A percentile compares a stretch with the other conserved stretches of the same genome.
Conservation (phyloP, 306 rosid species). For the Datisca glomerata region DNA sequence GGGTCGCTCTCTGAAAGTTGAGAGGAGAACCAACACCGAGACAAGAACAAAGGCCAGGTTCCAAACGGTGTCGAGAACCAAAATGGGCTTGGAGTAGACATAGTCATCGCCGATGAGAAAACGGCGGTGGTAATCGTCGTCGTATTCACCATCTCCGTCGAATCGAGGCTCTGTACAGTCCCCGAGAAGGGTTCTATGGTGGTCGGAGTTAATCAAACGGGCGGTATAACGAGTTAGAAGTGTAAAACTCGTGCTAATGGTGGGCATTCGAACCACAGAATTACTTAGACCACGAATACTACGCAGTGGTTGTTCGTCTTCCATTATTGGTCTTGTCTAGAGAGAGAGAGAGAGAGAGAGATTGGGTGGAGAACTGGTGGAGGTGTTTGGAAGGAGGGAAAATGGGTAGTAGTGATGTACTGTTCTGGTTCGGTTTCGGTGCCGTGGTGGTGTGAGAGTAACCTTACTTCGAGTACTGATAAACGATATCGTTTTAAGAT, state of each 20-base stretch:
- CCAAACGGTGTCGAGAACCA: constrained; percentile 62
- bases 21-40: constrained; percentile 45
- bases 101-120: constrained; percentile 5
- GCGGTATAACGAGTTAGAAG: constrained; percentile 36
- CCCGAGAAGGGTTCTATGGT: constrained; percentile 22
- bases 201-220: constrained; percentile 28
- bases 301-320: constrained; percentile 23
- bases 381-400: too few species aligned
- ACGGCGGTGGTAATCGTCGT: constrained; percentile 8
- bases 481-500: too few species aligned
- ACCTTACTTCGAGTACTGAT: too few species aligned
- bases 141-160: constrained; percentile 13
- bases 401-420: too few species aligned
- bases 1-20: constrained; percentile 46
- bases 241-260: constrained; percentile 19
- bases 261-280: constrained; percentile 22
- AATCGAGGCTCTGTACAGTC: constrained; percentile 20
- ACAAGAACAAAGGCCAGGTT: constrained; percentile 55
- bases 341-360: constrained; percentile 5
- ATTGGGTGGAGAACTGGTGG: too few species aligned
- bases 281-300: constrained; percentile 5
- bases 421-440: too few species aligned
- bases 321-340: constrained; percentile 20
- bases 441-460: too few species aligned
- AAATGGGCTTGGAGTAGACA: constrained; percentile 34